These are phyloP conservation scores for Dactylella cylindrospora DNA, from an alignment of 2,329 filamentous ascomycete species.

Conservation along the genomic window DNA sequence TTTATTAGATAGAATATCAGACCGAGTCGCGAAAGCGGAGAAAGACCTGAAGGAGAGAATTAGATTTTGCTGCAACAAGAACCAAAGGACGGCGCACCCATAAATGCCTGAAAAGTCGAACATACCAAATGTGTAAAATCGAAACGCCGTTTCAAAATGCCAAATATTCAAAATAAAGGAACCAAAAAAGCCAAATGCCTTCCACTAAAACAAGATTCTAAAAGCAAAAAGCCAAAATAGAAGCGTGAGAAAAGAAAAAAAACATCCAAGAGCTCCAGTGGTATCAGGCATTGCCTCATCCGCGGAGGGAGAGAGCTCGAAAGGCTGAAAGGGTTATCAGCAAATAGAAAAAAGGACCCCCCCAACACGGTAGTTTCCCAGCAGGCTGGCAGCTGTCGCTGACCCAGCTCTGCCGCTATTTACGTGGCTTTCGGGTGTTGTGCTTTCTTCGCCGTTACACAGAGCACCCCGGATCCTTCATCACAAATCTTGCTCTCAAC, in stretches of 20 bases:
- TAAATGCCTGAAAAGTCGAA: neutral
- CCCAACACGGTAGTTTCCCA: no score
- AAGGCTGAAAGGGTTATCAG: no score
- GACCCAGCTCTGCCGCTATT: no score
- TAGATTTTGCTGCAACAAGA: neutral
- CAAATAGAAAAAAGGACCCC: no score
- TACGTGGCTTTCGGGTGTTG: no score
- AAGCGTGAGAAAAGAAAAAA: no score
- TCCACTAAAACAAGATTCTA: neutral
- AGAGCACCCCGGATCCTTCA: no score
- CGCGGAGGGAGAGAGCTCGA: slow-evolving; percentile 5
- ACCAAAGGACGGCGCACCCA: neutral
- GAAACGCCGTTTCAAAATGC: neutral
- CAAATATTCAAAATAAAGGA: neutral
- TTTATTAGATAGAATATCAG: neutral
- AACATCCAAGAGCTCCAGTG: no score
- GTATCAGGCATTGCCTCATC: slow-evolving; percentile 34
- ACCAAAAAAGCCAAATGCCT: neutral
- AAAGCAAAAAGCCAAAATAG: no score
- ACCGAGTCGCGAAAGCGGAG: neutral
- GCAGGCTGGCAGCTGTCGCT: no score
- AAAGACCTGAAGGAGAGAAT: neutral
- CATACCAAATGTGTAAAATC: neutral
- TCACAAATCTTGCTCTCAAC: no score
- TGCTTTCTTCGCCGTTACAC: no score